These are phyloP conservation scores for Heterobasidion annosum DNA, from an alignment of 1,284 basidiomycete genomes.

Conservation along the genomic window DNA sequence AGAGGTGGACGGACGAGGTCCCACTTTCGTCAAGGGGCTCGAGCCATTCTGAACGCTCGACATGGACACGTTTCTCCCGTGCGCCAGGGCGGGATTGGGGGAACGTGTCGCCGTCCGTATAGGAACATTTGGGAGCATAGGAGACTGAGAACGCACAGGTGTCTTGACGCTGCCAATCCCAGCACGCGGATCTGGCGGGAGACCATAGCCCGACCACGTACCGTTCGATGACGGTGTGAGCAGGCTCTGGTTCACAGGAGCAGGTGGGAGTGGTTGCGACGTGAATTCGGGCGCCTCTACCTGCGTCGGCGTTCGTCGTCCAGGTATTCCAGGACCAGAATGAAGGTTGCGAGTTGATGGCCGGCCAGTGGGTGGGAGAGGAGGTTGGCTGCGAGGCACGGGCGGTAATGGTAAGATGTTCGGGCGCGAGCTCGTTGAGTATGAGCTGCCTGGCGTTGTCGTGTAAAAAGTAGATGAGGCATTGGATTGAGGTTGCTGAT, in stretches of 20 bases:
- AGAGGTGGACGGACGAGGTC: conserved; percentile 28
- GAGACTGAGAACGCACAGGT: conserved; percentile 45
- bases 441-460: conserved; percentile 20
- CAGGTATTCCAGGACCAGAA: conserved; percentile 18
- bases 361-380: conserved; percentile 30
- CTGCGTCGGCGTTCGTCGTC: conserved; percentile 51
- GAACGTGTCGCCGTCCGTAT: conserved; percentile 23
- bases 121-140: conserved; percentile 29
- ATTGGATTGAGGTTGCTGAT: conserved; percentile 12
- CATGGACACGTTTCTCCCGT: conserved; percentile 43
- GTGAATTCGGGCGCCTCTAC: conserved; percentile 38
- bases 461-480: conserved; percentile 13
- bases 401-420: conserved; percentile 61
- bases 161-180: conserved; percentile 33
- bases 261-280: conserved; percentile 43
- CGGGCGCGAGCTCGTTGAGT: conserved; percentile 28
- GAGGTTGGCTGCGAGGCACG: conserved; percentile 52
- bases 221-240: conserved; percentile 32
- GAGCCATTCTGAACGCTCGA: conserved; percentile 12
- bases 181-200: conserved; percentile 53
- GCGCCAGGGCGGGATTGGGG: conserved; percentile 21
- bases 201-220: conserved; percentile 42
- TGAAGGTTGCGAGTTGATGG: conserved; percentile 8
- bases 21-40: conserved; percentile 20
- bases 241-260: conserved; percentile 30